A percentile compares a stretch with the other conserved stretches of the same genome.
Evolutionary conservation across 352 stramenopile genomes (phyloP).

Genomic region (Peronosclerospora sorghi): DNA sequence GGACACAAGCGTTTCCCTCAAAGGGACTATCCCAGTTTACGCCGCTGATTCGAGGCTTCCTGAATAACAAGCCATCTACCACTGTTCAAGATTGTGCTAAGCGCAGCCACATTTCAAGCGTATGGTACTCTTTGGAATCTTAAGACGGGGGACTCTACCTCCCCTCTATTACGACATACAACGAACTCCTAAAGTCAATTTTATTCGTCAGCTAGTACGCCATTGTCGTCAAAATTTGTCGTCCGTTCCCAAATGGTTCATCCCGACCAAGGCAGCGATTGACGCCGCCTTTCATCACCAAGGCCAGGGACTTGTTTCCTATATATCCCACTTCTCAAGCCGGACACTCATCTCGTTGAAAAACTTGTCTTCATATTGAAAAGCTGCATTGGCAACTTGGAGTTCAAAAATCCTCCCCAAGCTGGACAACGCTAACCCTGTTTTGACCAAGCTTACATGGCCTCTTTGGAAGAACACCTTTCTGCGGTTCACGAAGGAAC

Average conservation of each 20-base stretch:
- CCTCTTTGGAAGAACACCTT: no score
- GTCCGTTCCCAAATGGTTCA: conserved; percentile 1
- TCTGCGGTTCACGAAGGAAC: not conserved
- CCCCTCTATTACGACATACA: not conserved
- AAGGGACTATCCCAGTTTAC: not conserved
- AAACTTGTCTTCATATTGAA: not conserved
- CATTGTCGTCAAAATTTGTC: not conserved
- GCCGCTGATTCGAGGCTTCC: not conserved
- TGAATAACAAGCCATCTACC: not conserved
- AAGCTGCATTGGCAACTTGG: not conserved
- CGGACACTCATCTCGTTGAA: not conserved
- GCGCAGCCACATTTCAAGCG: not conserved
- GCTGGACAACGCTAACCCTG: not conserved
- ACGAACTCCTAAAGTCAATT: conserved; percentile 6
- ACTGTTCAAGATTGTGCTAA: not conserved
- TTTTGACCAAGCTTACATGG: conserved; percentile 1
- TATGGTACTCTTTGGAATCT: not conserved
- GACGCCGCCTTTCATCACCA: not conserved
- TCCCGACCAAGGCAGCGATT: not conserved
- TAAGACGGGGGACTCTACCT: not conserved
- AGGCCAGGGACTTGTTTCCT: not conserved
- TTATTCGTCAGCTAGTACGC: conserved; percentile 3
- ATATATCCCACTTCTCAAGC: not conserved
- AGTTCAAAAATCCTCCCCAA: conserved; percentile 1
- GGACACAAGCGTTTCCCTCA: not conserved